Evolutionary conservation across 257 asterid species (phyloP).

Genomic region (Cordia subcordata): DNA sequence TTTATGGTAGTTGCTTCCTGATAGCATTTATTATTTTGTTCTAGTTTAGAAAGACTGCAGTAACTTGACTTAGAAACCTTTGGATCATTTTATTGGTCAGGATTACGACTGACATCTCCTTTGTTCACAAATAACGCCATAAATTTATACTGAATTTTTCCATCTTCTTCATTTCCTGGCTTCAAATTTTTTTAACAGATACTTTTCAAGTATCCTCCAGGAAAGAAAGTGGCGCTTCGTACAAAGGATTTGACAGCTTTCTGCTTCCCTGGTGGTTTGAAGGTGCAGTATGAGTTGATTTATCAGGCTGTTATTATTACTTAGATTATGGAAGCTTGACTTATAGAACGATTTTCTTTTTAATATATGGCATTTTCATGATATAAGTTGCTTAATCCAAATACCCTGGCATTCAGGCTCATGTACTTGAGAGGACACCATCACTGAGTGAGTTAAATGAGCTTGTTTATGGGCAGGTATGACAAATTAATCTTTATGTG

Average conservation of each 20-base stretch:
- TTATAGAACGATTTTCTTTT: neutral
- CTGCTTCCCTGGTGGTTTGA: constrained; percentile 87
- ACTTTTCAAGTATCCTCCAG: constrained; percentile 79
- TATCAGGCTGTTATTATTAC: neutral
- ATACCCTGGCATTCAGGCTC: constrained; percentile 51
- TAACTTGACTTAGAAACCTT: too few relatives aligned
- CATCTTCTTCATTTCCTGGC: neutral
- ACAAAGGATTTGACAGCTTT: constrained; percentile 76
- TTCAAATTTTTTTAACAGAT: constrained; percentile 33
- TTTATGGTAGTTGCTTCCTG: too few relatives aligned
- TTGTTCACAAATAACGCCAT: too few relatives aligned
- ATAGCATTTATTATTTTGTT: too few relatives aligned
- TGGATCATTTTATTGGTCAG: too few relatives aligned
- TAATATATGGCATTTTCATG: too few relatives aligned
- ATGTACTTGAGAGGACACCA: constrained; percentile 72
- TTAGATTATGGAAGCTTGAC: constrained; percentile 1
- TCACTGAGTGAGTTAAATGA: constrained; percentile 81
- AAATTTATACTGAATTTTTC: neutral
- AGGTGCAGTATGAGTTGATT: constrained; percentile 41
- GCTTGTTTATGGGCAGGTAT: constrained; percentile 91
- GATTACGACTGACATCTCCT: too few relatives aligned
- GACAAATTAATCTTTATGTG: constrained; percentile 5
- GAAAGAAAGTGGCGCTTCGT: constrained; percentile 58
- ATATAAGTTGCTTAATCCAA: neutral
- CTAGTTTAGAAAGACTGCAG: too few relatives aligned